A percentile compares a stretch with the other conserved stretches of the same genome.
These are phyloP conservation scores for Brassica cretica DNA, from an alignment of 345 rosid genomes.

Conservation along the genomic window DNA sequence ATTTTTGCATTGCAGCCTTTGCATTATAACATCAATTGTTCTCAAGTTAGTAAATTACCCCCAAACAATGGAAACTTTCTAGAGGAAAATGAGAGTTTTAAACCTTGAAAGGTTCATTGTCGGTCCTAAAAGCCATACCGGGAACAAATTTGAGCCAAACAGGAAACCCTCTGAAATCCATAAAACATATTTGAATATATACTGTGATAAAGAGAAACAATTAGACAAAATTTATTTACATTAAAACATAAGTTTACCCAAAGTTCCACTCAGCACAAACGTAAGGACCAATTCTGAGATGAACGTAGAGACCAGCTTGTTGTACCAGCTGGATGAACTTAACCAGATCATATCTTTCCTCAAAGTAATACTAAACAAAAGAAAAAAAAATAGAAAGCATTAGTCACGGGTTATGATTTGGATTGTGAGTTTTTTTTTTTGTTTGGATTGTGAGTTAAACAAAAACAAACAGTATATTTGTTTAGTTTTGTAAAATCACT, in stretches of 20 bases:
- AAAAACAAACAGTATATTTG: neutral
- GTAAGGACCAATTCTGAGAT: conserved; percentile 97
- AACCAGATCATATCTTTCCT: conserved; percentile 84
- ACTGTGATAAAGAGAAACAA: neutral
- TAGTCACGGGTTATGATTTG: neutral
- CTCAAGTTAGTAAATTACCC: neutral
- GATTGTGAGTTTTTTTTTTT: neutral
- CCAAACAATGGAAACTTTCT: neutral
- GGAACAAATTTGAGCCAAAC: conserved; percentile 82
- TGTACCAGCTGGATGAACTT: conserved; percentile 74
- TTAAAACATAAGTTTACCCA: conserved; percentile 50
- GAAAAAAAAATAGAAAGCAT: neutral
- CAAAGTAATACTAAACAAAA: conserved; percentile 66
- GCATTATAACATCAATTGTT: conserved; percentile 39
- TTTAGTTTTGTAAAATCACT: conserved; percentile 12
- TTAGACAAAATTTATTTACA: neutral
- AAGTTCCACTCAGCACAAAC: conserved; percentile 94
- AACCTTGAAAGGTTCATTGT: conserved; percentile 85
- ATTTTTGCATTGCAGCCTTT: conserved; percentile 75
- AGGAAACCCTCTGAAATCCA: conserved; percentile 36
- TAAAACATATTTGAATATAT: neutral
- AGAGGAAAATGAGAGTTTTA: neutral
- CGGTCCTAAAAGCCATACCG: conserved; percentile 83
- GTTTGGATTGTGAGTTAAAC: neutral
- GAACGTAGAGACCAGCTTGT: conserved; percentile 82